These are phyloP conservation scores for Phytophthora colocasiae DNA, from an alignment of 352 stramenopile genomes.

Conservation along the genomic window DNA sequence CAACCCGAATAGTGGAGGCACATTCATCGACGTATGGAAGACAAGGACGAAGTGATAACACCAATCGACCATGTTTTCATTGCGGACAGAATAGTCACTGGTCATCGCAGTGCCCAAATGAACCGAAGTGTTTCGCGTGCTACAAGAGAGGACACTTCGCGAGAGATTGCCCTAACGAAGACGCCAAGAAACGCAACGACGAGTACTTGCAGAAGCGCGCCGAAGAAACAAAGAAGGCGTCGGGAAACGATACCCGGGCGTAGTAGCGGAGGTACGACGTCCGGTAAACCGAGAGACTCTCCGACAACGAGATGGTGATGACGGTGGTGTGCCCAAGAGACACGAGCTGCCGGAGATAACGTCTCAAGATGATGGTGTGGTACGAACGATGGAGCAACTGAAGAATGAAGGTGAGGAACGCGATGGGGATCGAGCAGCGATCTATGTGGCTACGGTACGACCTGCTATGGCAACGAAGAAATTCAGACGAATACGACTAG, in stretches of 20 bases:
- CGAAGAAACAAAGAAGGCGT: not conserved
- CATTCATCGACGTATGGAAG: too few relatives aligned
- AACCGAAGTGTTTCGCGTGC: too few relatives aligned
- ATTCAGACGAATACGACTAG: too few relatives aligned
- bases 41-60: too few relatives aligned
- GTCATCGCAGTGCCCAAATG: too few relatives aligned
- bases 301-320: too few relatives aligned
- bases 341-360: not conserved
- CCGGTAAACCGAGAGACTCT: not conserved
- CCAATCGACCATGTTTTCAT: too few relatives aligned
- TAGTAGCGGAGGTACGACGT: not conserved
- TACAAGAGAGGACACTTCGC: slow-evolving; percentile 4
- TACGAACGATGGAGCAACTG: not conserved
- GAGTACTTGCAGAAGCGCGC: not conserved
- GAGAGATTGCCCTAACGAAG: not conserved
- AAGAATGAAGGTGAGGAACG: not conserved
- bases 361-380: not conserved
- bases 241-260: not conserved
- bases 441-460: slow-evolving; percentile 2
- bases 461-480: slow-evolving; percentile 12
- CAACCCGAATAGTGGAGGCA: too few relatives aligned
- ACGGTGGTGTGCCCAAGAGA: too few relatives aligned
- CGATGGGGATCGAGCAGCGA: not conserved
- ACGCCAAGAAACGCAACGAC: not conserved
- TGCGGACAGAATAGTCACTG: too few relatives aligned